A percentile compares a stretch with the other conserved stretches of the same genome.
Conservation (phyloP, 805 yeast species). For the Suhomyces pyralidae region DNA sequence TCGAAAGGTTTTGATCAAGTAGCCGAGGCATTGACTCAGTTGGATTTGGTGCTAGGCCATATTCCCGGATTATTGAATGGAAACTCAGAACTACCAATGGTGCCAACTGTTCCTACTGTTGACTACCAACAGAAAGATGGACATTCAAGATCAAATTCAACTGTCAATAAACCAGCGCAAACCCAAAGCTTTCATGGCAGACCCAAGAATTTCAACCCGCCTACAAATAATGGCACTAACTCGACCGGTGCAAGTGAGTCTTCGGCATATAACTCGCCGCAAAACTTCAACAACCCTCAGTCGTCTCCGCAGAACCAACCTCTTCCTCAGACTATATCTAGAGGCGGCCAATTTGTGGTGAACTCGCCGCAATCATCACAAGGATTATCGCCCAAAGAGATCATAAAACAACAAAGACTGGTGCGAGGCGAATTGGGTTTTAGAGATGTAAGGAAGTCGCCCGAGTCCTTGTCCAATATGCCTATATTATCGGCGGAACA, state of each 20-base stretch:
- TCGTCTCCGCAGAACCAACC: not conserved
- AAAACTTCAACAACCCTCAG: conserved; percentile 8
- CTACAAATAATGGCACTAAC: not conserved
- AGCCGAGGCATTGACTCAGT: conserved; percentile 64
- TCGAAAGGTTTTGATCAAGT: conserved; percentile 78
- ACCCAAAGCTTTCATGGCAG: conserved; percentile 1
- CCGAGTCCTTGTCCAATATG: not conserved
- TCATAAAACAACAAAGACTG: conserved; percentile 15
- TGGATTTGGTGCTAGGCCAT: conserved; percentile 69
- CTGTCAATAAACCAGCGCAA: not conserved
- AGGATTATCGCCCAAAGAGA: conserved; percentile 31
- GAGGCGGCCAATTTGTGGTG: conserved; percentile 17
- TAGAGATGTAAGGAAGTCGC: not conserved
- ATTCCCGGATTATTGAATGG: conserved; percentile 65
- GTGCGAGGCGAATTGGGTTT: not conserved
- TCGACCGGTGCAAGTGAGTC: conserved; percentile 2
- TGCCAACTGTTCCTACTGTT: conserved; percentile 31
- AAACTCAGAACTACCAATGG: conserved; percentile 33
- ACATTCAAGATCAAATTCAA: not conserved
- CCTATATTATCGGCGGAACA: not conserved
- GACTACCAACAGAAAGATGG: conserved; percentile 13
- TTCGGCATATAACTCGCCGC: conserved; percentile 21
- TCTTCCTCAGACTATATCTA: conserved; percentile 9
- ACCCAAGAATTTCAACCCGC: conserved; percentile 2
- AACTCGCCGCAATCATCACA: conserved; percentile 28